phyloP scores from a whole-genome alignment of 2,329 filamentous ascomycete genomes.

The Zymoseptoria pseudotritici region DNA sequence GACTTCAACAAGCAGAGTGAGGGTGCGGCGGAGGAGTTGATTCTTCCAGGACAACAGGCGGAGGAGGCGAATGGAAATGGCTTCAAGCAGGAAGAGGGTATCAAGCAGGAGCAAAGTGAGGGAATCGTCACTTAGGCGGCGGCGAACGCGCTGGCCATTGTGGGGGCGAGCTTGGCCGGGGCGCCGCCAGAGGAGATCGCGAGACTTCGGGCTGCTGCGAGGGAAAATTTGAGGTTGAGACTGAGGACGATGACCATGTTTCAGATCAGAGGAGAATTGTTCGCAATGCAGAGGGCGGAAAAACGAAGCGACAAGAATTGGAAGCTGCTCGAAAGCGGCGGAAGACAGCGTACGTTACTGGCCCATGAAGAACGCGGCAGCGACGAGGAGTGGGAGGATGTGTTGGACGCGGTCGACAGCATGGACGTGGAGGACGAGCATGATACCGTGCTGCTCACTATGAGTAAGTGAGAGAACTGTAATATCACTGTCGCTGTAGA shows the following conservation, averaged over 20 bases:
- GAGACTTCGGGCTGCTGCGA: background rate
- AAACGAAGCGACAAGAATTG: background rate
- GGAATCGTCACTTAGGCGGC: slow-evolving; percentile 1
- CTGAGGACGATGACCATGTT: background rate
- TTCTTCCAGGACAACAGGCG: slow-evolving; percentile 23
- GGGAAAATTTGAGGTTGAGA: background rate
- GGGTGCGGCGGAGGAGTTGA: slow-evolving; percentile 27
- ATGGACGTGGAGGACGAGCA: background rate
- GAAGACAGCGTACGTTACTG: background rate
- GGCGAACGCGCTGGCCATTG: background rate
- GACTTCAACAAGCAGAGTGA: slow-evolving; percentile 18
- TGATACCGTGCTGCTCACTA: background rate
- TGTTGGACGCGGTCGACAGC: background rate
- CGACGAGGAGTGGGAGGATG: background rate
- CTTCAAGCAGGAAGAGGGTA: background rate
- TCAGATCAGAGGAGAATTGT: background rate
- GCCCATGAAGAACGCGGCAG: background rate
- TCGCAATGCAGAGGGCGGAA: background rate
- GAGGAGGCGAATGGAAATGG: slow-evolving; percentile 3
- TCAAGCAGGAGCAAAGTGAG: background rate
- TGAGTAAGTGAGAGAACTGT: background rate
- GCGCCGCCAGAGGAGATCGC: background rate
- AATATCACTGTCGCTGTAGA: background rate
- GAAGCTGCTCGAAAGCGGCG: background rate
- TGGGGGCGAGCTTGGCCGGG: background rate